Base-by-base conservation (phyloP, 192 early-diverging fungal genomes). In the Spizellomyces sp. region DNA sequence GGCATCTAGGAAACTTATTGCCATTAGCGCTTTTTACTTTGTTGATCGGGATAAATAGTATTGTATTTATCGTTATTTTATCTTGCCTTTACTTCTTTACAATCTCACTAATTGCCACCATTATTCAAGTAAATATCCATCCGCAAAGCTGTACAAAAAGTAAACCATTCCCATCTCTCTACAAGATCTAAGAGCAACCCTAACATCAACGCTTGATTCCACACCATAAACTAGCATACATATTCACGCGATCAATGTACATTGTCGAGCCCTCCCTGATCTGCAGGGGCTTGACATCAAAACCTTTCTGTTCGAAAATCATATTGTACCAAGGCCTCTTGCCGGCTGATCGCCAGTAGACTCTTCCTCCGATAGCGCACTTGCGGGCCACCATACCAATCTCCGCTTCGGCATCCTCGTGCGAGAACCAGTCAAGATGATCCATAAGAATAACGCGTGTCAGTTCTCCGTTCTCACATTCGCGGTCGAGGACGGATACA, bases 381-480 rank as follows among this genome's bases (percentile, higher is more conserved):
- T 85, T 86, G 55, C 85, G 67, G n/a, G 84, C 78, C 50, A 94
- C 85, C 10, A 87, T 86, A 8, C 50, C 69, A 46, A 93, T 87
- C 77, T 95, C 93, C 5, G 85, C 80, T 14, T 88, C 87, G 9
- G 90, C 87, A 64, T 92, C 88, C 47, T 86, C 82, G 7, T 75
- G 69, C 12, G 81, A 77, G 73, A 92, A 94, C 93, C 93, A 94
- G 72, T 95, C 92, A 81, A 95, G 86, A 71, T 95, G 93, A 67
- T 95, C 93, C 92, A 95, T 95, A 19, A 94, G 77, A 9, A 93
- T 88, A 9, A 91, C 85, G 56, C 88, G 84, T 59, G 88, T 88
- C 12, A 95, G 76, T 67, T 93, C 90, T 27, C 86, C 87, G 48
- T 89, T 84, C 12, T 43, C 66, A 64, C 93, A 73, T 22, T 78